phyloP scores from a whole-genome alignment of 306 rosid genomes.

The Myrica gale region DNA sequence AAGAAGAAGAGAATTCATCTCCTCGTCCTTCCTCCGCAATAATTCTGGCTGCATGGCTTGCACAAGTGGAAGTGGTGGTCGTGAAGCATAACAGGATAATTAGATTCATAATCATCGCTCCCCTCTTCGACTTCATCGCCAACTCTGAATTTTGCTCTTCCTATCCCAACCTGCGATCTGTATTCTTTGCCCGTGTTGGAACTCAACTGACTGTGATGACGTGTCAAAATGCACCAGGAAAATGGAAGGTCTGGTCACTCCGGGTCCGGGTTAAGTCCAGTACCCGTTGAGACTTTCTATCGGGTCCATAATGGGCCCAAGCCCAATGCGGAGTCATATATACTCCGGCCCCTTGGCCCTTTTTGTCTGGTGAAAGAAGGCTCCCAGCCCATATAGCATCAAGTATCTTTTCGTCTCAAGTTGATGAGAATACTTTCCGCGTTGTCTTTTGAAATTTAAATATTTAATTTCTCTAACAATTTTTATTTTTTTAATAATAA shows the following conservation, averaged over 20 bases:
- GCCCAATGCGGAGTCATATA: no score
- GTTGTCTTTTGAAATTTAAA: no score
- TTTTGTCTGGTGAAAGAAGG: no score
- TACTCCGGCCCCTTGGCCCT: no score
- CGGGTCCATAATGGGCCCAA: no score
- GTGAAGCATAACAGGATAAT: not conserved
- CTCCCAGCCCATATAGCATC: no score
- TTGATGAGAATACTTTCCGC: no score
- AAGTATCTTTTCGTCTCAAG: no score
- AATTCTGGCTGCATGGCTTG: not conserved
- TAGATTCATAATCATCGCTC: not conserved
- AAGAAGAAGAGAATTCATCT: not conserved
- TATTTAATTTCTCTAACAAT: no score
- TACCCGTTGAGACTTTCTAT: no score
- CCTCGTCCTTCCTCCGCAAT: not conserved
- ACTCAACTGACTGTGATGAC: not conserved
- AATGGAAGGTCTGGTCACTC: not conserved
- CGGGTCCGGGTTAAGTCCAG: no score
- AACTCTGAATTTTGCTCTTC: not conserved
- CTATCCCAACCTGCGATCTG: not conserved
- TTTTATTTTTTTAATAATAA: no score
- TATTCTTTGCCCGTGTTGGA: not conserved
- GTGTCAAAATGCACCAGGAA: not conserved
- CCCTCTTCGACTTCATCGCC: conserved; percentile 7
- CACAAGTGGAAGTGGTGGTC: not conserved